These are phyloP conservation scores for Staphylotrichum longicolle DNA, from an alignment of 495 filamentous ascomycete genomes.

Conservation along the genomic window DNA sequence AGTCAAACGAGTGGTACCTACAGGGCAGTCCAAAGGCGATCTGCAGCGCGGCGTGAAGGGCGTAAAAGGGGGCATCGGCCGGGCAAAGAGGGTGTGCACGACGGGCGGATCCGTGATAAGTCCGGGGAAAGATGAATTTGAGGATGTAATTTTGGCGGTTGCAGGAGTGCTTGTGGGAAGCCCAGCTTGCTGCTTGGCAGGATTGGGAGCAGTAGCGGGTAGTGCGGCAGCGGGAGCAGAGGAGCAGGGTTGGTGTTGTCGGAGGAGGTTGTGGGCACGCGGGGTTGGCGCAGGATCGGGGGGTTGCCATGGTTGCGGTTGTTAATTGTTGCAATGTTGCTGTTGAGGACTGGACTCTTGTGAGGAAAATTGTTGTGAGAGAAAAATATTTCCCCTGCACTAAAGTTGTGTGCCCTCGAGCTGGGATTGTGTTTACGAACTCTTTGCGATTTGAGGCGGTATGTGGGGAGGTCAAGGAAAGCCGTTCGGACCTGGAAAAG, in stretches of 20 bases:
- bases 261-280: not conserved
- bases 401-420: too few relatives aligned
- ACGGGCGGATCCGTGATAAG: constrained; percentile 32
- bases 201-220: constrained; percentile 17
- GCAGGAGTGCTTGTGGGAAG: constrained; percentile 25
- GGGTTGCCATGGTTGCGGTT: not conserved
- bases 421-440: too few relatives aligned
- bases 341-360: not conserved
- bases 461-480: too few relatives aligned
- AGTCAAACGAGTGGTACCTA: constrained; percentile 29
- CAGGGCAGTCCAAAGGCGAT: constrained; percentile 36
- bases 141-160: constrained; percentile 30
- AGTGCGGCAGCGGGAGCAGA: constrained; percentile 11
- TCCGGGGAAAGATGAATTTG: constrained; percentile 26
- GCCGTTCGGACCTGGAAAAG: too few relatives aligned
- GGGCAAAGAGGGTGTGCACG: constrained; percentile 39
- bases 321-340: not conserved
- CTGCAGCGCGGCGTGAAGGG: constrained; percentile 36
- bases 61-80: constrained; percentile 27
- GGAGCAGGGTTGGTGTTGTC: constrained; percentile 4
- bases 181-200: constrained; percentile 23
- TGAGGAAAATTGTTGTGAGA: too few relatives aligned
- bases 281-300: constrained; percentile 13
- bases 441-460: too few relatives aligned
- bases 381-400: too few relatives aligned